Conservation (phyloP, 192 early-diverging fungal genomes). For the Powellomyces hirtus region DNA sequence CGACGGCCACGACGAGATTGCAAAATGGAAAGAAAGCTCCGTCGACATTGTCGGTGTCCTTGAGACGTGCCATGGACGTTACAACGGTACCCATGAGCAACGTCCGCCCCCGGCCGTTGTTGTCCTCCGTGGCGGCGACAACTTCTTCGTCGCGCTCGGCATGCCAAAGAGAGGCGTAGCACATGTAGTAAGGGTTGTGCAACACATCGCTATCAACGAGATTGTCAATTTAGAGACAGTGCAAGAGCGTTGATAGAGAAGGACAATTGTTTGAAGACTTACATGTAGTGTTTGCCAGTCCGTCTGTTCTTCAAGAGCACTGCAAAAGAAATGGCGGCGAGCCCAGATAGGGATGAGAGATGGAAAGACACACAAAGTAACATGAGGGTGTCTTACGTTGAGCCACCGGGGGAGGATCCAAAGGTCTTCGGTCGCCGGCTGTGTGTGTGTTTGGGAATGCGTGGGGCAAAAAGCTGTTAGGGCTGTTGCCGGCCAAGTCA, state of each 20-base stretch:
- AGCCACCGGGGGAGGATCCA: slow-evolving; percentile 16
- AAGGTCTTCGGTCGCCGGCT: slow-evolving; percentile 13
- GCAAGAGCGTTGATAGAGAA: too few species aligned
- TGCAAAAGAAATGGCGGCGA: background rate
- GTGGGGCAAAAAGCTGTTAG: too few species aligned
- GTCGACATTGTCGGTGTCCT: slow-evolving; percentile 15
- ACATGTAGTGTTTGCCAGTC: slow-evolving; percentile 1
- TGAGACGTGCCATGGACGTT: slow-evolving; percentile 19
- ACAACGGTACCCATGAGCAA: slow-evolving; percentile 15
- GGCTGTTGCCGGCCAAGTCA: too few species aligned
- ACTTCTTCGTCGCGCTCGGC: slow-evolving; percentile 12
- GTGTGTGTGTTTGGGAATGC: too few species aligned
- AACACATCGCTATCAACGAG: background rate
- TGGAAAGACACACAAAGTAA: too few species aligned
- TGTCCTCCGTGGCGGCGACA: background rate
- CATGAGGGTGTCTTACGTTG: slow-evolving; percentile 20
- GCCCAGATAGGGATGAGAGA: background rate
- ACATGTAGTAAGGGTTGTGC: slow-evolving; percentile 23
- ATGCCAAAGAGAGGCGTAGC: slow-evolving; percentile 17
- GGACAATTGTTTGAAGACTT: too few species aligned
- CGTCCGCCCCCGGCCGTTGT: slow-evolving; percentile 7
- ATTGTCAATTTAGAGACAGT: too few species aligned
- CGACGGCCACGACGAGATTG: slow-evolving; percentile 8
- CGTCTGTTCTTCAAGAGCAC: background rate
- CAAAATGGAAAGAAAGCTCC: slow-evolving; percentile 14